A percentile compares a stretch with the other conserved stretches of the same genome.
phyloP scores from a whole-genome alignment of 1,284 basidiomycete species.

The Cryptococcus wingfieldii region DNA sequence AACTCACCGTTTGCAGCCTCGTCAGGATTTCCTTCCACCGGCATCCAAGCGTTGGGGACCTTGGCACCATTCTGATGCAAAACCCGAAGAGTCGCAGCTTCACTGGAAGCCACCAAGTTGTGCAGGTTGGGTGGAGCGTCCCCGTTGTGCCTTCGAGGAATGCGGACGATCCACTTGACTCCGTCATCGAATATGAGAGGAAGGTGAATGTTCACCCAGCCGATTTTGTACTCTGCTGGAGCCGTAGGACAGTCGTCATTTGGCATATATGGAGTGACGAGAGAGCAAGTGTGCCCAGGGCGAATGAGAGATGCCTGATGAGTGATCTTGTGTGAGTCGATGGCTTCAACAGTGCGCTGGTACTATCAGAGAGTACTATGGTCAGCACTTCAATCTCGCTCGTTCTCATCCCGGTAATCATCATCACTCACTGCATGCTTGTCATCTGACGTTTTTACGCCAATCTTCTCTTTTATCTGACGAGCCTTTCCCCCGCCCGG shows the following conservation, averaged over 20 bases:
- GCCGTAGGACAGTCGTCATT: background rate
- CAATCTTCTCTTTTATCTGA: too few species aligned
- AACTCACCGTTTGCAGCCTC: background rate
- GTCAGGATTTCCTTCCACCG: background rate
- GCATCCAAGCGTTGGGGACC: conserved; percentile 4
- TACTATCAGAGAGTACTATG: too few species aligned
- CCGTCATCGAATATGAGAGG: conserved; percentile 8
- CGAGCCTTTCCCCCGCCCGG: too few species aligned
- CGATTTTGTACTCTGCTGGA: background rate
- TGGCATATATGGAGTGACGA: background rate
- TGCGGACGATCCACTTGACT: conserved; percentile 5
- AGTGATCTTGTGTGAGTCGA: background rate
- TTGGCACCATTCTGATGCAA: conserved; percentile 1
- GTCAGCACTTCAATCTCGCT: too few species aligned
- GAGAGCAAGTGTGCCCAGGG: background rate
- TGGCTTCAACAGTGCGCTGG: background rate
- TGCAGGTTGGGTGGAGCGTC: background rate
- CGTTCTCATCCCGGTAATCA: too few species aligned
- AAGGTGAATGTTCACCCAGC: conserved; percentile 4
- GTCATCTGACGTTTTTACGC: too few species aligned
- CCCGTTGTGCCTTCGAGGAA: background rate
- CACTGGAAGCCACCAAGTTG: background rate
- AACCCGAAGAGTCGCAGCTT: conserved; percentile 7
- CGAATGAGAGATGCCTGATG: background rate
- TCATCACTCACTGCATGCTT: too few species aligned